Base-by-base conservation (phyloP, 495 filamentous ascomycete genomes). In the Trichoderma erinaceum region DNA sequence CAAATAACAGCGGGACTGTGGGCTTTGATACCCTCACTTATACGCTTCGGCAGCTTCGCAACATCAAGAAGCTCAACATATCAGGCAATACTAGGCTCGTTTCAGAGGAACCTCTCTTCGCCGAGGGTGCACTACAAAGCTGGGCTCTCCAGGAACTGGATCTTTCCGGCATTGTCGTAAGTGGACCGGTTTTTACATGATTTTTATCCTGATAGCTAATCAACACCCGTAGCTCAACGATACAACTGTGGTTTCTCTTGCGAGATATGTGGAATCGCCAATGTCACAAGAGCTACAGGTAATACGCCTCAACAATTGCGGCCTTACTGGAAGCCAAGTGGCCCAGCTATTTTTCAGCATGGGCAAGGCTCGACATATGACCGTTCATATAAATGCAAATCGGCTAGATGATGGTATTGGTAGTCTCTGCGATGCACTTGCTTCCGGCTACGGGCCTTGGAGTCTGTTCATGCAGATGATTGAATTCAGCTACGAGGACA, bases 401-500 rank as follows among this genome's bases (percentile, higher is more conserved):
- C 85, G 87, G 10, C 84, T 97, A 32, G 90, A 93, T 70, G 84
- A 88, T 52, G 90, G 91, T 61, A 84, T 87, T 29, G 76, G 87
- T 4, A 77, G 85, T 67, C 82, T 99, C 38, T 87, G 89, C 46
- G 82, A 87, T 43, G 88, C 88, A 25, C 89, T 97, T 68, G 81
- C 82, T 11, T 75, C 82, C 43, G 83, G 84, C 32, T 72, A 41
- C 29, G 87, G 90, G 0, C 93, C 94, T 5, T 82, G 87, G 23
- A 87, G 86, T 69, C 74, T 99, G 27, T 88, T 87, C 25, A 88
- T 99, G 82, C 84, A 90, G 68, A 90, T 94, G 86, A 85, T 97
- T 29, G 92, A 97, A 72, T 97, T 82, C 74, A 83, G 88, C 67
- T 85, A 89, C 69, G 92, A 96, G 74, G 78, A 82, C 13, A 86